These are phyloP conservation scores for Cytospora mali DNA, from an alignment of 2,329 filamentous ascomycete genomes.

Conservation along the genomic window DNA sequence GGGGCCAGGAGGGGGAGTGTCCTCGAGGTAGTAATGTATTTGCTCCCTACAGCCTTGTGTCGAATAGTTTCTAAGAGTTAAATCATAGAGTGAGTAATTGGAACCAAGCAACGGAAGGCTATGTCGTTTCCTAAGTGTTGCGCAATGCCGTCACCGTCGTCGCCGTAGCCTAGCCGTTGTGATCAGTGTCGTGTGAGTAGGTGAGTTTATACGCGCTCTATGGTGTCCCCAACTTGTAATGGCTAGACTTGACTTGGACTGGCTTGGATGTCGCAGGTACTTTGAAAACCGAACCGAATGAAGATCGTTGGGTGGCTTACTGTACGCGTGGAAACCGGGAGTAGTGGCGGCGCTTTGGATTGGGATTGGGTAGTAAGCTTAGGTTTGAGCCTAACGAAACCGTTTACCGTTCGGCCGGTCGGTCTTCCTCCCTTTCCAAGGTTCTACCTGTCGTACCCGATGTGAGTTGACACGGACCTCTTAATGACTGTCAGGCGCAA, in stretches of 20 bases:
- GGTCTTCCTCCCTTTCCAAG: not conserved
- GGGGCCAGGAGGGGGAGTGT: constrained; percentile 7
- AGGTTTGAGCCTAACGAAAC: constrained; percentile 14
- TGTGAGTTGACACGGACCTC: constrained; percentile 4
- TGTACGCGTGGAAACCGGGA: constrained; percentile 22
- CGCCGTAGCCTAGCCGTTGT: not conserved
- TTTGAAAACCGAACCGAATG: constrained; percentile 1
- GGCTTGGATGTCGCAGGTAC: constrained; percentile 19
- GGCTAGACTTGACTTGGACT: constrained; percentile 18
- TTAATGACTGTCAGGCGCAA: not conserved
- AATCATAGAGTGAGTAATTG: constrained; percentile 14
- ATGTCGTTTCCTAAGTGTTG: constrained; percentile 7
- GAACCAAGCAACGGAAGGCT: not conserved
- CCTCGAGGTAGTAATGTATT: constrained; percentile 5
- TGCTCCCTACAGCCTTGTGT: constrained; percentile 17
- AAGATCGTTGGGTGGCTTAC: constrained; percentile 18
- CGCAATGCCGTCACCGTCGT: constrained; percentile 1
- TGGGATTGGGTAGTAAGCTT: constrained; percentile 18
- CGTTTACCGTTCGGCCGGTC: constrained; percentile 10
- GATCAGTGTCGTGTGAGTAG: constrained; percentile 18
- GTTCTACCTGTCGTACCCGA: not conserved
- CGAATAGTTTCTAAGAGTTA: constrained; percentile 7
- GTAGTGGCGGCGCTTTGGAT: constrained; percentile 17
- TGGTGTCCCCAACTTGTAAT: constrained; percentile 8
- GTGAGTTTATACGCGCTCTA: constrained; percentile 1